Conservation (phyloP, 495 filamentous ascomycete genomes). For the Hypoxylon trugodes region DNA sequence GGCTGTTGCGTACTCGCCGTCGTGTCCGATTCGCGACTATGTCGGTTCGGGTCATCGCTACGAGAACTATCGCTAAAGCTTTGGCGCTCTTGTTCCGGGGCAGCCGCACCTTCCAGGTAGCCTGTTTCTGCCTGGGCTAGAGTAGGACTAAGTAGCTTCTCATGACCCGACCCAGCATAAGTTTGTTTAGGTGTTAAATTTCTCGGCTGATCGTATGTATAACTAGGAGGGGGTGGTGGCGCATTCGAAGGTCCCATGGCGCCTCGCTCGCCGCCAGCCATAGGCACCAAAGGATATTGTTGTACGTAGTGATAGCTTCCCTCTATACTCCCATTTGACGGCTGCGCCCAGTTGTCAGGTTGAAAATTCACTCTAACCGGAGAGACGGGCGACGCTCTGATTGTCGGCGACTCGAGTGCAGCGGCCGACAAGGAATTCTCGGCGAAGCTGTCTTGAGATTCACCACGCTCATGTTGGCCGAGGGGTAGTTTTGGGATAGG, state of each 20-base stretch:
- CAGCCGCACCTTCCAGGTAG: constrained; percentile 22
- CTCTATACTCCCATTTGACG: constrained; percentile 55
- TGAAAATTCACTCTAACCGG: constrained; percentile 54
- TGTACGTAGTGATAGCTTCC: constrained; percentile 9
- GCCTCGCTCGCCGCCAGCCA: constrained; percentile 39
- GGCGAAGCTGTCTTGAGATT: constrained; percentile 49
- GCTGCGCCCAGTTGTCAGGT: constrained; percentile 51
- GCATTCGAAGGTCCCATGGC: constrained; percentile 48
- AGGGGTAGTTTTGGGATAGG: constrained; percentile 45
- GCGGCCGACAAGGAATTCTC: constrained; percentile 46
- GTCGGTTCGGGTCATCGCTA: constrained; percentile 49
- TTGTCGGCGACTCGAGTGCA: constrained; percentile 45
- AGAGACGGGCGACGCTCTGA: constrained; percentile 51
- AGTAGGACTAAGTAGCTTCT: constrained; percentile 24
- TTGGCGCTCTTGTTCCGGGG: constrained; percentile 43
- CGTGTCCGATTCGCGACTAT: constrained; percentile 58
- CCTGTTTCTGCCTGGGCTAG: constrained; percentile 21
- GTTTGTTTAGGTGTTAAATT: constrained; percentile 32
- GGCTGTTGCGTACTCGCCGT: constrained; percentile 57
- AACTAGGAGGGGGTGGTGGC: constrained; percentile 41
- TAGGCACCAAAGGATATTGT: background rate
- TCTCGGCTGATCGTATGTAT: constrained; percentile 31
- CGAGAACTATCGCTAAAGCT: constrained; percentile 45
- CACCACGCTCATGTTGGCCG: constrained; percentile 30
- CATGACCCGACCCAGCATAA: constrained; percentile 34